Conservation (phyloP, 2,329 filamentous ascomycete species). For the Annulohypoxylon truncatum region DNA sequence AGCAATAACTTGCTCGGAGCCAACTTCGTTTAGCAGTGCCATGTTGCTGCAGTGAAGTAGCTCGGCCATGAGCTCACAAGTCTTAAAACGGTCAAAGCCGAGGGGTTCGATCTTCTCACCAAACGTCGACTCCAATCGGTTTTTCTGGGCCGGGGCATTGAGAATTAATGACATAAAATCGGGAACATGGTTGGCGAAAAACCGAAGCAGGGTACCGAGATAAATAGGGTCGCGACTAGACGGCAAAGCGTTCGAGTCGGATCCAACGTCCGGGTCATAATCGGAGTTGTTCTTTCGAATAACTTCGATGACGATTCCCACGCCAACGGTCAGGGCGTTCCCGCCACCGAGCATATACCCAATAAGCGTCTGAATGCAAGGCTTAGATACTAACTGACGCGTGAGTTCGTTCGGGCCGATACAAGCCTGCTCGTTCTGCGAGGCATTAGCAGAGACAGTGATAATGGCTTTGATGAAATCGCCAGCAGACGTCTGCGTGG, state of each 20-base stretch:
- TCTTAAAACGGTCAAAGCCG: constrained; percentile 98
- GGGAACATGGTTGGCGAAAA: constrained; percentile 91
- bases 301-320: constrained; percentile 97
- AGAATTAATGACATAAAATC: constrained; percentile 94
- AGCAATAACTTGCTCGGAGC: constrained; percentile 87
- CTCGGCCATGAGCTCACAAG: constrained; percentile 98
- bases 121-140: constrained; percentile 86
- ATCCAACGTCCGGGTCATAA: constrained; percentile 92
- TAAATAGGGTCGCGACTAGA: constrained; percentile 95
- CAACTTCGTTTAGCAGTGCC: constrained; percentile 91
- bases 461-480: constrained; percentile 99
- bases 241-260: constrained; percentile 81
- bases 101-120: constrained; percentile 91
- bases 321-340: constrained; percentile 93
- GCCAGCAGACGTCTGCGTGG: constrained; percentile 94
- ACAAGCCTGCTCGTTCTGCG: constrained; percentile 97
- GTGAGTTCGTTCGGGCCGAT: constrained; percentile 98
- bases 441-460: constrained; percentile 97
- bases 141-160: constrained; percentile 78
- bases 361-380: constrained; percentile 87
- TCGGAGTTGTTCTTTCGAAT: constrained; percentile 99
- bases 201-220: constrained; percentile 85
- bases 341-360: constrained; percentile 92
- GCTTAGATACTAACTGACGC: constrained; percentile 88
- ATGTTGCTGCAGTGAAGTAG: constrained; percentile 98